A percentile compares a stretch with the other conserved stretches of the same genome.
phyloP scores from a whole-genome alignment of 768 basidiomycete species.

The Termitomyces sp. region DNA sequence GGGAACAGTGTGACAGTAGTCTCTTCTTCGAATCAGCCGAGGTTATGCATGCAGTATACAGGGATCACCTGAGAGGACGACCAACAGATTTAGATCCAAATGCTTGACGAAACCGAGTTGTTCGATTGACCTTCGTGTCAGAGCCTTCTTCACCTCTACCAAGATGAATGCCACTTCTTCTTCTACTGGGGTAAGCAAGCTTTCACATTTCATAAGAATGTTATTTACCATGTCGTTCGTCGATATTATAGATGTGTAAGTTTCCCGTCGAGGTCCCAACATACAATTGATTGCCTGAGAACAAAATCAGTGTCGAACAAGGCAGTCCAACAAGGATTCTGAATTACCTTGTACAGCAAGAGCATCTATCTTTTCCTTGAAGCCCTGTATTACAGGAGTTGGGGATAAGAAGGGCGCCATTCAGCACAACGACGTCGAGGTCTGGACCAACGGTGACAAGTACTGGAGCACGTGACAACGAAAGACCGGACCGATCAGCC shows the following conservation, averaged over 20 bases:
- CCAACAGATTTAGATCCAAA: constrained; percentile 81
- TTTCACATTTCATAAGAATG: neutral
- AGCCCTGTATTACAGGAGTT: constrained; percentile 26
- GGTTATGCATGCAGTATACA: neutral
- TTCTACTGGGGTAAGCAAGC: constrained; percentile 13
- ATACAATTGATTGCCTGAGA: constrained; percentile 56
- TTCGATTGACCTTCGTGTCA: constrained; percentile 74
- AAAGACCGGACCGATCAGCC: neutral
- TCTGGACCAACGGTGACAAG: neutral
- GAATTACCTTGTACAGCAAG: constrained; percentile 36
- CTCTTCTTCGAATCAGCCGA: constrained; percentile 42
- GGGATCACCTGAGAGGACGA: constrained; percentile 71
- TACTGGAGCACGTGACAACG: neutral
- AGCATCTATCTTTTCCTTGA: constrained; percentile 46
- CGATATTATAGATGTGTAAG: constrained; percentile 48
- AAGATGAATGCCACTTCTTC: constrained; percentile 33
- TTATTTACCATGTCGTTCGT: constrained; percentile 34
- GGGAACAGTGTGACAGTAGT: constrained; percentile 70
- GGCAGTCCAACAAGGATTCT: neutral
- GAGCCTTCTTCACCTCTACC: constrained; percentile 62
- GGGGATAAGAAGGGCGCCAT: constrained; percentile 32
- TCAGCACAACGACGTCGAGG: neutral
- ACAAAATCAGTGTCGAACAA: neutral
- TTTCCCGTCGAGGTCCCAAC: constrained; percentile 57
- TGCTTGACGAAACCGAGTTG: constrained; percentile 85